Evolutionary conservation across 1,139 yeast genomes (phyloP).

Genomic region (Yamadazyma atmosphaerica): DNA sequence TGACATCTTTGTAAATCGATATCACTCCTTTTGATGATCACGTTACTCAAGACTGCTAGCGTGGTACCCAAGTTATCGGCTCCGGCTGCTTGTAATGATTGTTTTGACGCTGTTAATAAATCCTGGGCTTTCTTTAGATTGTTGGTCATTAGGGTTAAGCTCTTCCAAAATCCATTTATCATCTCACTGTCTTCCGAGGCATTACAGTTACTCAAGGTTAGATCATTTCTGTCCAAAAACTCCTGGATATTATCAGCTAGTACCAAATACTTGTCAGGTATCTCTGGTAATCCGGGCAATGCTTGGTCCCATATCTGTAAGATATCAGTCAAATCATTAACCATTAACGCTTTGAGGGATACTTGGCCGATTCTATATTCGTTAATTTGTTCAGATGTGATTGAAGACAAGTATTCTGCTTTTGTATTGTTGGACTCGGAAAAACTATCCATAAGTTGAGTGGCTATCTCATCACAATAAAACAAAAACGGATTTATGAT

Average conservation of each 20-base stretch:
- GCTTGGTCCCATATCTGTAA: conserved; percentile 26
- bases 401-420: conserved; percentile 27
- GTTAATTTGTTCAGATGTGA: conserved; percentile 22
- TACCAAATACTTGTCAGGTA: conserved; percentile 37
- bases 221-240: conserved; percentile 38
- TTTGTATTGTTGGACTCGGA: conserved; percentile 21
- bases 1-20: conserved; percentile 51
- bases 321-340: conserved; percentile 17
- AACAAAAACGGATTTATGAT: conserved; percentile 19
- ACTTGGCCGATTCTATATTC: conserved; percentile 26
- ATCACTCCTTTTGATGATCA: conserved; percentile 52
- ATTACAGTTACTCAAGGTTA: conserved; percentile 17
- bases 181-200: conserved; percentile 8
- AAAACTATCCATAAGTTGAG: conserved; percentile 23
- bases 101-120: conserved; percentile 23
- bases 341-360: conserved; percentile 23
- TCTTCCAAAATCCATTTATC: conserved; percentile 35
- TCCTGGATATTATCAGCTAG: conserved; percentile 48
- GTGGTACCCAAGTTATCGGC: conserved; percentile 34
- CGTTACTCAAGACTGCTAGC: conserved; percentile 41
- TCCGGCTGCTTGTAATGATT: conserved; percentile 18
- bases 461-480: conserved; percentile 22
- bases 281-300: conserved; percentile 20
- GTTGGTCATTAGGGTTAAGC: conserved; percentile 37
- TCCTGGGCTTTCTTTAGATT: conserved; percentile 42